Conservation (phyloP, 805 yeast genomes). For the Wickerhamomyces mucosus region DNA sequence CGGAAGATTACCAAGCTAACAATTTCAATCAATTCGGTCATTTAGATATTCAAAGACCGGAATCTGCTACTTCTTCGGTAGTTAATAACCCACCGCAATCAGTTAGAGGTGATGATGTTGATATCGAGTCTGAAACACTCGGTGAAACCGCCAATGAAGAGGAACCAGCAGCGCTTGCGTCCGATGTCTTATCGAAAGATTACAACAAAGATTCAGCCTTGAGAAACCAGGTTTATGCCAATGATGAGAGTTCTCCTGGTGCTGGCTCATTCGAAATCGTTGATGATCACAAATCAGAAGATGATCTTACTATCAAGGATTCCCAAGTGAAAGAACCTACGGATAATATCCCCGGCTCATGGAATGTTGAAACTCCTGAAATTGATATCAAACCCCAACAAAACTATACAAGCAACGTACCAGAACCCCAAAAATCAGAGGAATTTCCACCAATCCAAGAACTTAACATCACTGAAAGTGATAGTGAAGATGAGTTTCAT, state of each 20-base stretch:
- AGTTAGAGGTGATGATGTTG: constrained; percentile 47
- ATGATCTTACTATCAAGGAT: no score
- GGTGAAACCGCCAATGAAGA: constrained; percentile 14
- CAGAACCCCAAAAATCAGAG: no score
- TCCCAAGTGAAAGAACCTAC: no score
- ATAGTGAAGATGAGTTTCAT: constrained; percentile 11
- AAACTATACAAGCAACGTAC: no score
- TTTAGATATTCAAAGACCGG: constrained; percentile 43
- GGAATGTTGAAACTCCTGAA: constrained; percentile 8
- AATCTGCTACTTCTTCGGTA: constrained; percentile 81
- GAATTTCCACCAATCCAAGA: constrained; percentile 32
- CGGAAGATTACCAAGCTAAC: constrained; percentile 13
- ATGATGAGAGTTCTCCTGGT: constrained; percentile 14
- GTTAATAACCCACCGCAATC: constrained; percentile 89
- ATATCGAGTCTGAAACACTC: constrained; percentile 11
- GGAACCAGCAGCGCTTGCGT: constrained; percentile 21
- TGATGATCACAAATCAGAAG: constrained; percentile 12
- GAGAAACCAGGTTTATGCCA: constrained; percentile 18
- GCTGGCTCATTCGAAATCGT: constrained; percentile 20
- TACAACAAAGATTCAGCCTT: constrained; percentile 8
- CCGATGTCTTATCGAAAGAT: constrained; percentile 23
- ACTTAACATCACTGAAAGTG: constrained; percentile 10
- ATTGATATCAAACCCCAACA: background rate
- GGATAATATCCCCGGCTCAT: constrained; percentile 25
- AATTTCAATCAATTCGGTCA: constrained; percentile 8